These are phyloP conservation scores for Lentinula raphanica DNA, from an alignment of 768 basidiomycete genomes.

Conservation along the genomic window DNA sequence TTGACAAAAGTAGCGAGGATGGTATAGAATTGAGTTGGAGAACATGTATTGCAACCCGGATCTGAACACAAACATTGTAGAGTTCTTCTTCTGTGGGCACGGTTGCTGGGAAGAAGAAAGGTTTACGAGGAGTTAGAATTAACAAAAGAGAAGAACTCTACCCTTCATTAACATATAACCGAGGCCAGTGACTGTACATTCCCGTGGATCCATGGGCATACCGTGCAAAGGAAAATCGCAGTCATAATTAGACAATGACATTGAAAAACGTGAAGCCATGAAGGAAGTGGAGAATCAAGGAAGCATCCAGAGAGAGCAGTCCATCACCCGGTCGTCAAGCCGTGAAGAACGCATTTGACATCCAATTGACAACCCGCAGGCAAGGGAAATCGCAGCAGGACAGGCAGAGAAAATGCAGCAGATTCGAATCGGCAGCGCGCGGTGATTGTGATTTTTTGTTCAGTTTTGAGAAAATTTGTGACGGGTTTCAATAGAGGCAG, in stretches of 20 bases:
- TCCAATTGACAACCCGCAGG: not conserved
- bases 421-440: not conserved
- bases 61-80: constrained; percentile 41
- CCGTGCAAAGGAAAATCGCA: no score
- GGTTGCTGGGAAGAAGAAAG: constrained; percentile 31
- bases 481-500: no score
- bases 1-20: not conserved
- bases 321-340: not conserved
- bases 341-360: not conserved
- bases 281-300: not conserved
- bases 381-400: not conserved
- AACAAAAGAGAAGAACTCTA: constrained; percentile 14
- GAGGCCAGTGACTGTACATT: constrained; percentile 44
- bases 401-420: not conserved
- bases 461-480: no score
- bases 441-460: no score
- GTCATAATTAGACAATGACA: not conserved
- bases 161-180: constrained; percentile 61
- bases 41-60: no score
- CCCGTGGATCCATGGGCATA: not conserved
- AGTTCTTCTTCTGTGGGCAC: constrained; percentile 49
- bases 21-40: not conserved
- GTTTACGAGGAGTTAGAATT: not conserved
- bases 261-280: not conserved
- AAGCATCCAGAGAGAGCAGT: not conserved